These are phyloP conservation scores for Tardiomyces digboiensis DNA, from an alignment of 1,139 yeast species.

Conservation along the genomic window DNA sequence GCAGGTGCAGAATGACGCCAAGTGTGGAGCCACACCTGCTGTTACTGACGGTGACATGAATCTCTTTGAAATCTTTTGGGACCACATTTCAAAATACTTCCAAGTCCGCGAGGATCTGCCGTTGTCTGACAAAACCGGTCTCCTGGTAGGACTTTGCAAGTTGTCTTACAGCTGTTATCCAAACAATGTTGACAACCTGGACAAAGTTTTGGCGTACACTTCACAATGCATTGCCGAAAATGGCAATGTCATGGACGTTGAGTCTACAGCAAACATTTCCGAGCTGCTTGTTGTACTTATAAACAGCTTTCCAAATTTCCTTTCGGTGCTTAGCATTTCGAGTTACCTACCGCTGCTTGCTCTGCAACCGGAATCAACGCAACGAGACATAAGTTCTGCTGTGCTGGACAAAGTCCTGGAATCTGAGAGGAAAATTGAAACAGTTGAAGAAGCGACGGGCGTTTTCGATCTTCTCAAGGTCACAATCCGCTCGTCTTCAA, in stretches of 20 bases:
- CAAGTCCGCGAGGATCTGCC: constrained; percentile 55
- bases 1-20: constrained; percentile 2
- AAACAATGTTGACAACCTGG: constrained; percentile 47
- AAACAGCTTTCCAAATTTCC: constrained; percentile 26
- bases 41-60: constrained; percentile 14
- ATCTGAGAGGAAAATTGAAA: constrained; percentile 15
- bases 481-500: constrained; percentile 18
- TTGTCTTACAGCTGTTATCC: constrained; percentile 64
- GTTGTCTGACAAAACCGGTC: constrained; percentile 51
- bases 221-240: constrained; percentile 35
- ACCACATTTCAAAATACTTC: constrained; percentile 45
- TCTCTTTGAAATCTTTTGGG: constrained; percentile 56
- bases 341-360: constrained; percentile 27
- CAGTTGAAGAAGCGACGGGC: constrained; percentile 27
- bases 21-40: constrained; percentile 5
- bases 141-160: constrained; percentile 56
- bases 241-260: constrained; percentile 13
- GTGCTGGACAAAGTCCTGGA: constrained; percentile 26
- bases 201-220: constrained; percentile 52
- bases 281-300: constrained; percentile 52
- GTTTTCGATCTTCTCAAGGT: constrained; percentile 30
- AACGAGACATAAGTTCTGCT: constrained; percentile 27
- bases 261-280: constrained; percentile 36
- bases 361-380: constrained; percentile 28
- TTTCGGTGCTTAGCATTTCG: constrained; percentile 28